phyloP scores from a whole-genome alignment of 306 rosid genomes.

The Trifolium subterraneum region DNA sequence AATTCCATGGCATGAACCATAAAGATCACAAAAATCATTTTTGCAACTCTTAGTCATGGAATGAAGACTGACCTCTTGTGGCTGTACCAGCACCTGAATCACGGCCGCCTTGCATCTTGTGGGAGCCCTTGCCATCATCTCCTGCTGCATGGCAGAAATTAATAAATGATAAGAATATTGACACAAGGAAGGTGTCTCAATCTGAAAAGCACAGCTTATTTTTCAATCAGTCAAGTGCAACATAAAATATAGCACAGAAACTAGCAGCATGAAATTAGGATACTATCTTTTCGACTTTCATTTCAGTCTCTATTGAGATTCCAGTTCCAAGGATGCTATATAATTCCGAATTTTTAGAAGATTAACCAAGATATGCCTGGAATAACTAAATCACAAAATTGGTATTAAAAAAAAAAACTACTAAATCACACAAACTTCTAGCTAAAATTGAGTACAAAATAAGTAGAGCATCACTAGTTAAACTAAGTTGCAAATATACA shows the following conservation, averaged over 20 bases:
- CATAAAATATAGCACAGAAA: slow-evolving; percentile 30
- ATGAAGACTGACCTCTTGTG: slow-evolving; percentile 70
- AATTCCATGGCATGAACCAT: background rate
- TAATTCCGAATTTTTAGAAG: slow-evolving; percentile 8
- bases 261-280: slow-evolving; percentile 24
- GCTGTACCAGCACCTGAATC: slow-evolving; percentile 59
- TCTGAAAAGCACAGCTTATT: slow-evolving; percentile 12
- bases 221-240: slow-evolving; percentile 10
- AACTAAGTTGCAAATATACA: slow-evolving; percentile 4
- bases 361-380: slow-evolving; percentile 28
- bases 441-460: slow-evolving; percentile 11
- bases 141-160: slow-evolving; percentile 48
- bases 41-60: slow-evolving; percentile 29
- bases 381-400: slow-evolving; percentile 21
- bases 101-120: slow-evolving; percentile 62
- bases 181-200: slow-evolving; percentile 28
- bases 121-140: slow-evolving; percentile 59
- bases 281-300: slow-evolving; percentile 9
- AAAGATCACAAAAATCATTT: slow-evolving; percentile 26
- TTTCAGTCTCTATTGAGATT: slow-evolving; percentile 12
- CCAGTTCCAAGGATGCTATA: background rate
- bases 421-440: slow-evolving; percentile 21
- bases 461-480: background rate
- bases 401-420: background rate
- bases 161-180: slow-evolving; percentile 33